Base-by-base conservation (phyloP, 768 basidiomycete genomes). In the Holtermanniella nyarrowii region DNA sequence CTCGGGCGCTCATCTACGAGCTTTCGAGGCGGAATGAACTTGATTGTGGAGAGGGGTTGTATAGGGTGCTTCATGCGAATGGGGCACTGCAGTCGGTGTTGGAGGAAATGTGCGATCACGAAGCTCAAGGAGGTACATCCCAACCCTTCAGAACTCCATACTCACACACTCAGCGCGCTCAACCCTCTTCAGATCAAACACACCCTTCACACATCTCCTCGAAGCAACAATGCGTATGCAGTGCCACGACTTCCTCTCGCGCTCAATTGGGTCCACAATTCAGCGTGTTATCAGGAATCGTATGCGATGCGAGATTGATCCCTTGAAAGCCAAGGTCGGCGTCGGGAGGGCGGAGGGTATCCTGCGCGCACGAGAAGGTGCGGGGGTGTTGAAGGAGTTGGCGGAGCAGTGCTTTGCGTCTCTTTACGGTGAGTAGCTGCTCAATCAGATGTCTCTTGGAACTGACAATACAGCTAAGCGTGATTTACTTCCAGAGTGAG, bases 171-270 rank as follows among this genome's bases (percentile, higher is more conserved):
- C 45, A 60, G 58, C 31, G 27, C 47, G 50, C 27, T 48, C 48
- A 10, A 60, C 55, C 22, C 43, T 60, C 14, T 56, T 60, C 46
- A 26, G 58, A 42, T 46, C 46, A 4, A 55, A 54, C 24, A 53
- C 58, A 14, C 58, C 58, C 1, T 39, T 60, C 14, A 45, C 58
- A 10, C 46, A 56, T 20, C 24, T 54, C 3, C 48, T 60, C 16
- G 58, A 60, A 44, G 40, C 58, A 26, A 42, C 49, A 1, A 53
- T 60, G 55, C 39, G 58, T 20, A 42, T 60, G 14, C 26, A 44
- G 1, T 52, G 53, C 25, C 23, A 26, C 4, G 52, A 50, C 16
- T 56, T 60, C 22, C 37, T 60, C 7, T 16, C 27, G 11, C 22
- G 20, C 7, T 52, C 54, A 2, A 52, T 59, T 3, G 54, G 54